A percentile compares a stretch with the other conserved stretches of the same genome.
phyloP scores from a whole-genome alignment of 495 filamentous ascomycete genomes.

The Neurospora sp. region DNA sequence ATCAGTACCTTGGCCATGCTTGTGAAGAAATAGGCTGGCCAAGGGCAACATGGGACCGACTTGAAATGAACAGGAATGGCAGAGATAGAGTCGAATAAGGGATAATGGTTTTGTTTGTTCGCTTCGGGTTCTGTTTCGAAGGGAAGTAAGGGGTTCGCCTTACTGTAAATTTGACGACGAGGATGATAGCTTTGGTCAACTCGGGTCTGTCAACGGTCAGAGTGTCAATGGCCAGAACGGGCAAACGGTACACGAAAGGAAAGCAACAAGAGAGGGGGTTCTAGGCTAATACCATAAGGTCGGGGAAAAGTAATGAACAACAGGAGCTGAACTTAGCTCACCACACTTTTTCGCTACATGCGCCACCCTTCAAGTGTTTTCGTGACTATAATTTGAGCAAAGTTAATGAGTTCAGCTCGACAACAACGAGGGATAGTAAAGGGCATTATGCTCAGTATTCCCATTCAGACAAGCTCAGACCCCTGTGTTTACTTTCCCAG shows the following conservation, averaged over 20 bases:
- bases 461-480: background rate
- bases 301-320: background rate
- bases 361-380: background rate
- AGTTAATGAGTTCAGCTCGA: too few species aligned
- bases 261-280: background rate
- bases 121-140: background rate
- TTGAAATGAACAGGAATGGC: background rate
- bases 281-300: background rate
- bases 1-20: fast-evolving
- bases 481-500: background rate
- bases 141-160: background rate
- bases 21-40: background rate
- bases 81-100: background rate
- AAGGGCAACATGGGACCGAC: background rate
- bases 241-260: background rate
- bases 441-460: background rate
- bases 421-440: background rate
- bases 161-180: background rate
- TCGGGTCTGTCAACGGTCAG: background rate
- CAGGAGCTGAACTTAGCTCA: background rate
- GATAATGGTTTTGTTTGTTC: background rate
- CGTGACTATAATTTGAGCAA: too few species aligned
- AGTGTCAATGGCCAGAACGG: background rate
- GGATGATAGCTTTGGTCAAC: background rate
- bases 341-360: background rate